Evolutionary conservation across 352 stramenopile genomes (phyloP), one percentile per base, ranked within the genome.

Genomic region (Blastocystis sp.): DNA sequence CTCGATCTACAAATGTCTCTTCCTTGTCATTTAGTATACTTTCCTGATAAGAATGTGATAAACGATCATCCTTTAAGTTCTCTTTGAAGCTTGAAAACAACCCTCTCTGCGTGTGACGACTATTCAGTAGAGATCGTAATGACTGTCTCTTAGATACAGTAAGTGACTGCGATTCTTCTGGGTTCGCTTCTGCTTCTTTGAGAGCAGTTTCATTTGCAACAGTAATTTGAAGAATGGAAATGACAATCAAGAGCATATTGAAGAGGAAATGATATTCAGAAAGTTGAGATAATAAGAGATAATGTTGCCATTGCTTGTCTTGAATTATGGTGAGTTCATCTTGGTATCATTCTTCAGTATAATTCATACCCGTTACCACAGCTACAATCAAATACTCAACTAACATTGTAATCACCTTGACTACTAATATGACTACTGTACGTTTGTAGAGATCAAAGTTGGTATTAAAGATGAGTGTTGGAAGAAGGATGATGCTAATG

Each of bases 201-300:
- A 42, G 16, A 6, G 65, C n/a, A 21, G 51, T 52, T 29, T 83
- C 71, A 63, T 83, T 66, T 9, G 71, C 24, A 12, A 83, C 71
- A 16, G 71, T 56, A 6, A 83, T 83, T 24, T 83, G 71, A 29
- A 83, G 71, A 21, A 59, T 63, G 1, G 71, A 83, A 24, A 83
- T 66, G 54, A 83, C 42, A 24, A 83, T 65, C n/a, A 83, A 37
- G 7, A 83, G 35, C 9, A 83, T 66, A 43, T 83, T 83, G 46
- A 83, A 83, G n/a, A 83, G 71, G 54, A 83, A 83, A 14, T 83
- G 51, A 43, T 83, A 83, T 42, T 65, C 46, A 12, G 71, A 83
- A n/a, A 83, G 71, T 42, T 83, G 49, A 7, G 71, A 39, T 7
- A 83, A 29, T n/a, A 83, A 32, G 9, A 83, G 21, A 46, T 83